Evolutionary conservation across 1,284 basidiomycete genomes (phyloP).

Genomic region (Trichosporon faecale): DNA sequence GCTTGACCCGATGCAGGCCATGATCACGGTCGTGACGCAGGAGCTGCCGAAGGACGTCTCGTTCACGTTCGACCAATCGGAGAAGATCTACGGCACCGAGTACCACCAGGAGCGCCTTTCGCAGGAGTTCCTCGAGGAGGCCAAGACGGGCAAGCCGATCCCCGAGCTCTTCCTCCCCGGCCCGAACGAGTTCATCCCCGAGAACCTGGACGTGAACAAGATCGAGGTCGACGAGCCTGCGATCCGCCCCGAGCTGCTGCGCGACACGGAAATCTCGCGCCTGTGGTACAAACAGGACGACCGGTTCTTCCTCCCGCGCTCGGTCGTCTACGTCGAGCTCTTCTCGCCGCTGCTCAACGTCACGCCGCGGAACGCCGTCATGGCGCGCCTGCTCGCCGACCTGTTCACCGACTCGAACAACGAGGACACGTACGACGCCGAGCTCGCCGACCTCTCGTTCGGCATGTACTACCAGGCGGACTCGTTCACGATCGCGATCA

Average conservation of each 20-base stretch:
- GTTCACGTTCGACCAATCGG: slow-evolving; percentile 66
- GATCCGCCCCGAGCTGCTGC: slow-evolving; percentile 70
- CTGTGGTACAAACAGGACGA: slow-evolving; percentile 98
- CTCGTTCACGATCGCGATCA: slow-evolving; percentile 67
- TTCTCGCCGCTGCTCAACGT: slow-evolving; percentile 49
- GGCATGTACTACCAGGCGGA: slow-evolving; percentile 65
- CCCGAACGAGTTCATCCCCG: slow-evolving; percentile 85
- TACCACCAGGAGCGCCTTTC: slow-evolving; percentile 70
- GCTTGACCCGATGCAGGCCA: slow-evolving; percentile 62
- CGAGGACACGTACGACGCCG: slow-evolving; percentile 91
- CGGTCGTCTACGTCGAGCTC: slow-evolving; percentile 53
- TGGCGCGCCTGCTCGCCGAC: slow-evolving; percentile 66
- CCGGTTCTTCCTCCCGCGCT: slow-evolving; percentile 88
- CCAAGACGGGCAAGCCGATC: slow-evolving; percentile 61
- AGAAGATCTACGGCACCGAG: slow-evolving; percentile 77
- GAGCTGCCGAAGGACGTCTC: slow-evolving; percentile 61
- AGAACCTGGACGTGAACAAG: slow-evolving; percentile 78
- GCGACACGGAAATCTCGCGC: slow-evolving; percentile 66
- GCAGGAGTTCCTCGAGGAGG: slow-evolving; percentile 63
- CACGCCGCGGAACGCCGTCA: slow-evolving; percentile 48
- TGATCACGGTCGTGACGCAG: slow-evolving; percentile 50
- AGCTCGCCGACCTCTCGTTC: slow-evolving; percentile 84
- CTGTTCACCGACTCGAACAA: slow-evolving; percentile 83
- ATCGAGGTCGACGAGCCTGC: slow-evolving; percentile 64
- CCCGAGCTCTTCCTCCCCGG: slow-evolving; percentile 72